Evolutionary conservation across 371 early-diverging fungal species (phyloP).

Genomic region (Mucor piriformis): DNA sequence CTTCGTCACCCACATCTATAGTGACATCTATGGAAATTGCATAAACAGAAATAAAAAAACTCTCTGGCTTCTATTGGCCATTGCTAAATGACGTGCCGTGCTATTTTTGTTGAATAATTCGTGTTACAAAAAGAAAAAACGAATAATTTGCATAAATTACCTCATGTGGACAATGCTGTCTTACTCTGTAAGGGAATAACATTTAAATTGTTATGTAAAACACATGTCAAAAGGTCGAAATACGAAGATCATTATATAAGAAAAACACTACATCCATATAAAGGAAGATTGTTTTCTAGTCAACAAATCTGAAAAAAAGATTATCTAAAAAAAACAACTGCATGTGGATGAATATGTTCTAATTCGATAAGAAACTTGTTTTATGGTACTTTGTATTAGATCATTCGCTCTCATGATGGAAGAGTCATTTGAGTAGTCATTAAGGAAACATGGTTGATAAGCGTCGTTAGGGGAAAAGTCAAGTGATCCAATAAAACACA

Average conservation of each 20-base stretch:
- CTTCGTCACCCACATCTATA: background rate
- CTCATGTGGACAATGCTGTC: background rate
- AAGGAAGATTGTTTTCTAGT: no score
- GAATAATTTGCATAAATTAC: background rate
- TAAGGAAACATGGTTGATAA: background rate
- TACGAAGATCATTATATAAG: background rate
- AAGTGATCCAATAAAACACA: background rate
- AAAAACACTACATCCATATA: background rate
- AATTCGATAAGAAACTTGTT: background rate
- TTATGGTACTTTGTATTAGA: background rate
- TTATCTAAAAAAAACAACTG: slow-evolving; percentile 1
- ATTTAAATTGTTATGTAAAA: background rate
- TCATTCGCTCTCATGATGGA: background rate
- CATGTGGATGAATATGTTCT: background rate
- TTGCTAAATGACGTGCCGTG: background rate
- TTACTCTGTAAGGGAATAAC: background rate
- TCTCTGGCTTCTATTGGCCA: background rate
- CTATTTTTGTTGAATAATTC: background rate
- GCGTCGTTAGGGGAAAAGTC: background rate
- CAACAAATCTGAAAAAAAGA: background rate
- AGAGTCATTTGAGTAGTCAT: slow-evolving; percentile 1
- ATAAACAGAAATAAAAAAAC: background rate
- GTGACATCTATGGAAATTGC: background rate
- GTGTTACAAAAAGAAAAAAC: background rate
- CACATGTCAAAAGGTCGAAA: background rate